A percentile compares a stretch with the other conserved stretches of the same genome.
Evolutionary conservation across 148 eudicot genomes (phyloP).

Genomic region (Fagopyrum tataricum): DNA sequence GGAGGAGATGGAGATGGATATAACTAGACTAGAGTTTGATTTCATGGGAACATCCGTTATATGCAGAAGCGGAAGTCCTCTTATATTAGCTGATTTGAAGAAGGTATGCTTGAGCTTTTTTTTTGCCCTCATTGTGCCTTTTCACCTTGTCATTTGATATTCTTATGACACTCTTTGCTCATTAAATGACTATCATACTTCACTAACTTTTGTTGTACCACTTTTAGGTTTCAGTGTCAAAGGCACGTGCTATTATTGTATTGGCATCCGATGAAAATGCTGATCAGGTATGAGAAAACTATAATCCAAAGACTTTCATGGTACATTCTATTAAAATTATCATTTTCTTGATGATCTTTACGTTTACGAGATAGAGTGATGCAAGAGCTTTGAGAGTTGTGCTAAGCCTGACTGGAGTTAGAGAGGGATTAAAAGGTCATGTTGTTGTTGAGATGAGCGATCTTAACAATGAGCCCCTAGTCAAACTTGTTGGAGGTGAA

Average conservation of each 20-base stretch:
- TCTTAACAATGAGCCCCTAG: conserved; percentile 93
- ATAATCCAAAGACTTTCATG: not conserved
- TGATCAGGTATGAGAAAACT: conserved; percentile 59
- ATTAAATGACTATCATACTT: not conserved
- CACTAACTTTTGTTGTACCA: not conserved
- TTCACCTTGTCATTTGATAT: not conserved
- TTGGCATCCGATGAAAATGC: conserved; percentile 93
- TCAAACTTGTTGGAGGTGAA: conserved; percentile 95
- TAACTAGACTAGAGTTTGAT: conserved; percentile 76
- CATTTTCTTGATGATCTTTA: conserved; percentile 4
- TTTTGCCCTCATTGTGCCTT: not conserved
- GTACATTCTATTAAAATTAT: not conserved
- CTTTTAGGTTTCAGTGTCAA: conserved; percentile 85
- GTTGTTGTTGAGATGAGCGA: conserved; percentile 96
- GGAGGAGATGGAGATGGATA: conserved; percentile 97
- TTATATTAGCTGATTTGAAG: conserved; percentile 91
- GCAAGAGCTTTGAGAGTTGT: conserved; percentile 96
- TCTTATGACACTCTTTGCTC: not conserved
- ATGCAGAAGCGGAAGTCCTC: conserved; percentile 98
- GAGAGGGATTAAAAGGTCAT: conserved; percentile 87
- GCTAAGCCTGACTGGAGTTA: conserved; percentile 90
- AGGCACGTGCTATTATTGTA: conserved; percentile 92
- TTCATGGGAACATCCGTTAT: conserved; percentile 93
- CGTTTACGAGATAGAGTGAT: conserved; percentile 54
- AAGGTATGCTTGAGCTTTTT: conserved; percentile 40